Percentiles rank a stretch among this genome's conserved stretches.
These are phyloP conservation scores for Metschnikowia lunata DNA, from an alignment of 805 yeast species.

Conservation along the genomic window DNA sequence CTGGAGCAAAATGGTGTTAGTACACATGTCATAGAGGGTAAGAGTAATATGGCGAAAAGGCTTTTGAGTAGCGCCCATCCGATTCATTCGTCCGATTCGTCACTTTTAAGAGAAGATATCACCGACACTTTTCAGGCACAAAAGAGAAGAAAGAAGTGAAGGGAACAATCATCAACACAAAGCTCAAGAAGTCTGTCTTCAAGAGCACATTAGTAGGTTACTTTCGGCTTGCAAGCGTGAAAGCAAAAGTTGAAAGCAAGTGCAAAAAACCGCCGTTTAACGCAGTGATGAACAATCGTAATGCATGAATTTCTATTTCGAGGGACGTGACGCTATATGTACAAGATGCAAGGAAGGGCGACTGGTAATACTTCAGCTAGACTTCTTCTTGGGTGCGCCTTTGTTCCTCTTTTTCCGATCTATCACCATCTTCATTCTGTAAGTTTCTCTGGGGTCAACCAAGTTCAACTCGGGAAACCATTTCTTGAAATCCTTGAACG, in stretches of 20 bases:
- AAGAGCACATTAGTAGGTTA: too few relatives aligned
- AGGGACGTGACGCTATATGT: slow-evolving; percentile 1
- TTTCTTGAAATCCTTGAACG: slow-evolving; percentile 53
- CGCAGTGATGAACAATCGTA: too few relatives aligned
- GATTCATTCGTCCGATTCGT: not conserved
- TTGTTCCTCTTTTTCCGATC: slow-evolving; percentile 79
- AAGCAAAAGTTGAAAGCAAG: too few relatives aligned
- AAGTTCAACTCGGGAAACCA: slow-evolving; percentile 50
- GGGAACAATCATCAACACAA: not conserved
- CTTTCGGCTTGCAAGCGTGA: too few relatives aligned
- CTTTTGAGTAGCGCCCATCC: too few relatives aligned
- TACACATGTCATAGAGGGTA: too few relatives aligned
- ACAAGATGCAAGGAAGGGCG: slow-evolving; percentile 3
- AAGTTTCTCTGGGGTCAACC: slow-evolving; percentile 64
- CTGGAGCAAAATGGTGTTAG: too few relatives aligned
- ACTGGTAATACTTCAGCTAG: slow-evolving; percentile 10
- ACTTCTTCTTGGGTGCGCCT: slow-evolving; percentile 78
- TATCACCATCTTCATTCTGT: slow-evolving; percentile 60
- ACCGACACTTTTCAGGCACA: slow-evolving; percentile 16
- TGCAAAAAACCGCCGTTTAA: too few relatives aligned
- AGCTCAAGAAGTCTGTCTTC: too few relatives aligned
- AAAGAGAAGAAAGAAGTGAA: slow-evolving; percentile 6
- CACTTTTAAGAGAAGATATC: slow-evolving; percentile 4
- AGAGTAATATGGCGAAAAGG: too few relatives aligned
- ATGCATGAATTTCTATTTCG: too few relatives aligned